Conservation (phyloP, 2,329 filamentous ascomycete genomes). For the Ustulina deusta region DNA sequence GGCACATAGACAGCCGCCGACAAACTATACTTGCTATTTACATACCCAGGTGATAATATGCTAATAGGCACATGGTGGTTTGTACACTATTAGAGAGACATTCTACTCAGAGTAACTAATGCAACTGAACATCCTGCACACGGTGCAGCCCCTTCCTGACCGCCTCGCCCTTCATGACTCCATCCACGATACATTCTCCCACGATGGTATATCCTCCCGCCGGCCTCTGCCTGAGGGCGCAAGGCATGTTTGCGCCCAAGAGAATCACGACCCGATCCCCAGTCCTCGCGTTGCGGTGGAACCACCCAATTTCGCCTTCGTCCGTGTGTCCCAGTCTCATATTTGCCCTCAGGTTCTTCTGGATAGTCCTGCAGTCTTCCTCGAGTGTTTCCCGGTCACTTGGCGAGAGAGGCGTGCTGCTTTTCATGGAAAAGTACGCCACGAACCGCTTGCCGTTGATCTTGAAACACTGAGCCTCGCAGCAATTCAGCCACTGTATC, state of each 20-base stretch:
- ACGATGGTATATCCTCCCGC: conserved; percentile 28
- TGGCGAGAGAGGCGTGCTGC: conserved; percentile 10
- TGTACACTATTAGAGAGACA: neutral
- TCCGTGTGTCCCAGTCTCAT: conserved; percentile 36
- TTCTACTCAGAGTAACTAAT: conserved; percentile 12
- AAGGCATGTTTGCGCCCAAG: conserved; percentile 36
- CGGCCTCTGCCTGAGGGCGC: conserved; percentile 30
- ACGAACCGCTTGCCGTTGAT: conserved; percentile 27
- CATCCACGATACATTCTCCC: conserved; percentile 33
- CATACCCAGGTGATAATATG: too few species aligned
- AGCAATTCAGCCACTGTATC: conserved; percentile 37
- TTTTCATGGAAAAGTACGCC: conserved; percentile 32
- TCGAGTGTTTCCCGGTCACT: conserved; percentile 19
- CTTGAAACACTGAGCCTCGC: conserved; percentile 32
- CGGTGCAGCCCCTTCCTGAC: conserved; percentile 29
- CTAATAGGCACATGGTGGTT: neutral
- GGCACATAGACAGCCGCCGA: too few species aligned
- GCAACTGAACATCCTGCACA: conserved; percentile 32
- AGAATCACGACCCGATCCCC: conserved; percentile 34
- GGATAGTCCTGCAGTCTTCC: conserved; percentile 23
- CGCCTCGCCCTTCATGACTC: conserved; percentile 38
- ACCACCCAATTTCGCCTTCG: conserved; percentile 36
- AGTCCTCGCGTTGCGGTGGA: conserved; percentile 24
- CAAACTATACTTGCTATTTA: too few species aligned
- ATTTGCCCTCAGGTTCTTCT: conserved; percentile 33